These are phyloP conservation scores for Fraxinus ornus DNA, from an alignment of 305 asterid species.

Conservation along the genomic window DNA sequence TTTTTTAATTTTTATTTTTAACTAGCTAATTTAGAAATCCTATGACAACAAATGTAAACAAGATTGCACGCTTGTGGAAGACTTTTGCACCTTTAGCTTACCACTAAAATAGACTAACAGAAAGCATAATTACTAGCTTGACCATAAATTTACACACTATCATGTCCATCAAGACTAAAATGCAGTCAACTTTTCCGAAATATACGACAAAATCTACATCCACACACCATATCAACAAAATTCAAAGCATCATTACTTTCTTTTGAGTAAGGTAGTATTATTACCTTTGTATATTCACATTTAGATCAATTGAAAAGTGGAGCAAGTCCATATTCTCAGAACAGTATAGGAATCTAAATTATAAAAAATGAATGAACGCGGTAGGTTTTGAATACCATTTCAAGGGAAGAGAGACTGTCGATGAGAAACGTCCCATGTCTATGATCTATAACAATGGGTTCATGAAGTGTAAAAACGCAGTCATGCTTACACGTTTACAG, in stretches of 20 bases:
- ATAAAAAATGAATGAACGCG: slow-evolving; percentile 47
- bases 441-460: slow-evolving; percentile 17
- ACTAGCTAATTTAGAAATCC: neutral
- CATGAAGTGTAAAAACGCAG: slow-evolving; percentile 8
- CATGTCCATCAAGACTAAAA: neutral
- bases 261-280: neutral
- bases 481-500: slow-evolving; percentile 48
- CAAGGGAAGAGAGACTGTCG: slow-evolving; percentile 16
- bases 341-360: slow-evolving; percentile 31
- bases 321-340: slow-evolving; percentile 14
- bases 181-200: neutral
- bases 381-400: slow-evolving; percentile 17
- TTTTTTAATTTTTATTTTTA: neutral
- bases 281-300: slow-evolving; percentile 30
- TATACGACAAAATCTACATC: neutral
- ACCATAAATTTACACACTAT: neutral
- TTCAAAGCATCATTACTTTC: slow-evolving; percentile 17
- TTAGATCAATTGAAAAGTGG: slow-evolving; percentile 19
- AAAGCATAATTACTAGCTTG: neutral
- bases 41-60: neutral
- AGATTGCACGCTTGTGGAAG: neutral
- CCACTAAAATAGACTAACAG: neutral
- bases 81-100: neutral
- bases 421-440: slow-evolving; percentile 13
- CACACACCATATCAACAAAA: slow-evolving; percentile 2